Base-by-base conservation (phyloP, 2,329 filamentous ascomycete genomes). In the Graphiopsis chlorocephala region DNA sequence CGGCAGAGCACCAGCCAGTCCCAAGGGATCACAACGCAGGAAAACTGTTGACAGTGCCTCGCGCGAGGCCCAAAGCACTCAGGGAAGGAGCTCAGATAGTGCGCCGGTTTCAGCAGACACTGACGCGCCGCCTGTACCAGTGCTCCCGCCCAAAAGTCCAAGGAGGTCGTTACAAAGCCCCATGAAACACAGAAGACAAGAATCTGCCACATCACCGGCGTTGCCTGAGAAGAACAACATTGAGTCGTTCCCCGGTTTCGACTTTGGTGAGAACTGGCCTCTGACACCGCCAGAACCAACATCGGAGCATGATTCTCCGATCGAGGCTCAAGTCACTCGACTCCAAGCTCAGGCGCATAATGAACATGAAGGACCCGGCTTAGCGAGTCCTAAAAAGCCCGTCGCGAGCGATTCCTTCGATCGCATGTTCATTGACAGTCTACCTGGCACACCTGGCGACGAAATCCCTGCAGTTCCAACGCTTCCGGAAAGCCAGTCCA, bases 381-480 rank as follows among this genome's bases (percentile, higher is more conserved):
- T 62, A 48, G 58, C 60, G 7, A 67, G 53, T 15, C 65, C 68
- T 4, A 69, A 67, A 61, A 67, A 65, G 11, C 63, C 72, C 8
- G 66, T 76, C 31, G 69, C 68, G 33, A 72, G 71, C 11, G 71
- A 76, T 64, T 67, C 62, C 10, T 77, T 76, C 45, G 71, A 77
- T 29, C 69, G 68, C 25, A 71, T 73, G 62, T 76, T 76, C 61
- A 71, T 77, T 10, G 67, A 72, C 31, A 73, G 69, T 57, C 61
- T 77, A 11, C 74, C 72, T 1, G 59, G 52, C 4, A 61, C 57
- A 6, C 31, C 63, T 26, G 57, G n/a, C 17, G 26, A 53, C 7
- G 56, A 61, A 17, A 29, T 15, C 3, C 1, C 12, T n/a, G 25
- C 33, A 7, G 20, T 53, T 50, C 33, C 53, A 7, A n/a, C 12